These are phyloP conservation scores for Beta macrorhiza DNA, from an alignment of 179 eudicot genomes.

Conservation along the genomic window DNA sequence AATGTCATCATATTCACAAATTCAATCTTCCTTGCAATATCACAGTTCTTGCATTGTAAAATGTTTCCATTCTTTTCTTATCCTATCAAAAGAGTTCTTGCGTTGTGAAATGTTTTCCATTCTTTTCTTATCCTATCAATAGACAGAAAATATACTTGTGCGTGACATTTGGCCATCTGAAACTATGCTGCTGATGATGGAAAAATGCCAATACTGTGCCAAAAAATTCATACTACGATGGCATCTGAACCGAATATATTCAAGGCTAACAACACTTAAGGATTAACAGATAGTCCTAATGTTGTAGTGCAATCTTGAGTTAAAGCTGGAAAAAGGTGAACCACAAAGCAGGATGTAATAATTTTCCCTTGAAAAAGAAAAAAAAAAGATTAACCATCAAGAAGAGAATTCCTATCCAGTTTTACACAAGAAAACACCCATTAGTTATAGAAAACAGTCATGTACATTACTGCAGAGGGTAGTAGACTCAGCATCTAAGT, in stretches of 20 bases:
- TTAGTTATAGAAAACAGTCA: not conserved
- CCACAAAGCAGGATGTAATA: not conserved
- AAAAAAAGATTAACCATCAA: not conserved
- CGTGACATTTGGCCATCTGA: not conserved
- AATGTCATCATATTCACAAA: not conserved
- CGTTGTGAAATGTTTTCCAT: not conserved
- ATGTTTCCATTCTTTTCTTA: not conserved
- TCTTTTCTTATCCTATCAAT: not conserved
- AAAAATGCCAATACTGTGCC: not conserved
- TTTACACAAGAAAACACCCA: not conserved
- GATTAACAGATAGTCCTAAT: not conserved
- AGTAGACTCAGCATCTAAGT: not conserved
- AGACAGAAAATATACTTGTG: not conserved
- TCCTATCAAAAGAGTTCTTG: not conserved
- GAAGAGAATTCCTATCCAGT: not conserved
- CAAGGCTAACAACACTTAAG: not conserved
- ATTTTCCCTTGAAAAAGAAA: no score
- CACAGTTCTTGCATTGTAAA: not conserved
- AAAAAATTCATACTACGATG: not conserved
- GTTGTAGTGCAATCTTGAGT: not conserved
- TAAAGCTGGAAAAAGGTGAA: not conserved
- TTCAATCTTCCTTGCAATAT: not conserved
- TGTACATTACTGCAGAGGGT: not conserved
- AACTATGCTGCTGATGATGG: not conserved
- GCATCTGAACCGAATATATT: not conserved